Conservation (phyloP, 2,329 filamentous ascomycete genomes). For the Tolypocladium nubicola region DNA sequence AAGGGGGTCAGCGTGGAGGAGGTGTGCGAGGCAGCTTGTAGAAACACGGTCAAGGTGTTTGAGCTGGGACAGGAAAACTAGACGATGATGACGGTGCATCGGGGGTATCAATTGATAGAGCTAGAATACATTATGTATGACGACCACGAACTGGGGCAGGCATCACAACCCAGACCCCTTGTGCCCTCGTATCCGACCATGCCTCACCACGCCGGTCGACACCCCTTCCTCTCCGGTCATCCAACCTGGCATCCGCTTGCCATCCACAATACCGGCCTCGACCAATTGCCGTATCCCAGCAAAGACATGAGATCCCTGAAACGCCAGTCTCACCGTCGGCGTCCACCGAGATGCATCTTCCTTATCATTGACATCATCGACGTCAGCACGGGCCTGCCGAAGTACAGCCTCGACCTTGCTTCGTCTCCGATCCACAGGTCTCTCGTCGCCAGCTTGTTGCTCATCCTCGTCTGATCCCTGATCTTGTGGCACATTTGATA, state of each 20-base stretch:
- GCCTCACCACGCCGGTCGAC: constrained; percentile 57
- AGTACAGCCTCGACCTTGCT: constrained; percentile 26
- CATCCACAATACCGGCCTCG: constrained; percentile 65
- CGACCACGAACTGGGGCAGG: constrained; percentile 5
- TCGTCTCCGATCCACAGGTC: constrained; percentile 11
- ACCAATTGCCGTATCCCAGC: constrained; percentile 69
- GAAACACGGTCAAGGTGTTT: constrained; percentile 73
- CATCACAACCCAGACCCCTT: constrained; percentile 43
- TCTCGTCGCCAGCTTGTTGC: constrained; percentile 8
- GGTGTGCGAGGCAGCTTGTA: constrained; percentile 78
- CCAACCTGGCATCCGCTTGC: constrained; percentile 75
- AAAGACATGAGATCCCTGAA: constrained; percentile 71
- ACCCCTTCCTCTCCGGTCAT: constrained; percentile 82
- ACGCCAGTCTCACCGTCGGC: constrained; percentile 46
- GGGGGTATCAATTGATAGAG: constrained; percentile 19
- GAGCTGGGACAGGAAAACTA: constrained; percentile 39
- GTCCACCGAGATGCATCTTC: constrained; percentile 19
- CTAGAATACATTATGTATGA: constrained; percentile 2
- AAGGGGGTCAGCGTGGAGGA: constrained; percentile 72
- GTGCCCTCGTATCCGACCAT: constrained; percentile 52
- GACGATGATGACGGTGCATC: constrained; percentile 1
- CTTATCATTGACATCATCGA: constrained; percentile 12
- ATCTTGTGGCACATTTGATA: constrained; percentile 4
- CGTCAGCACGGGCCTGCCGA: constrained; percentile 15
- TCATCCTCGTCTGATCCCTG: constrained; percentile 13